These are phyloP conservation scores for Stagonosporopsis cucurbitacearum DNA, from an alignment of 2,329 filamentous ascomycete species.

Conservation along the genomic window DNA sequence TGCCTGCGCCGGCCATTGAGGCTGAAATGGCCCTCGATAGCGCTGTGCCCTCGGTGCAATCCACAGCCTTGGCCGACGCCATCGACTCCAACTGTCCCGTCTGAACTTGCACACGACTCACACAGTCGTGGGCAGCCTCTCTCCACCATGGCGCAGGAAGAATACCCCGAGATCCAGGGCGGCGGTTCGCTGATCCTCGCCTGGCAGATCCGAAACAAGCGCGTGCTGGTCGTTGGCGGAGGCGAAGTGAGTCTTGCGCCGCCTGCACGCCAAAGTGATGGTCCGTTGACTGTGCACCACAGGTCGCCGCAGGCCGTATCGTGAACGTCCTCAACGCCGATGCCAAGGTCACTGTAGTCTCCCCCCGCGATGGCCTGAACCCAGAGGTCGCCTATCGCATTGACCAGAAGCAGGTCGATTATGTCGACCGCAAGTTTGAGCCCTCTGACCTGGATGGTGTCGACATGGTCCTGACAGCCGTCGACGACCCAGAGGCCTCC, in stretches of 20 bases:
- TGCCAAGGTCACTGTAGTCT: constrained; percentile 85
- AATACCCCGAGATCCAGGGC: constrained; percentile 81
- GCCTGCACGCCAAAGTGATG: constrained; percentile 22
- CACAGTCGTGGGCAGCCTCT: constrained; percentile 24
- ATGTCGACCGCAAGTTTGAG: constrained; percentile 83
- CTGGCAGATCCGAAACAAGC: constrained; percentile 91
- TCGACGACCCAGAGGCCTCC: constrained; percentile 93
- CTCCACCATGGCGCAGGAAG: constrained; percentile 55
- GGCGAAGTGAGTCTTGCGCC: constrained; percentile 73
- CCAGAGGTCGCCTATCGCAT: constrained; percentile 87
- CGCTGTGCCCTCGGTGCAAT: constrained; percentile 10
- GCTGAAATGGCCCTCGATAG: constrained; percentile 1
- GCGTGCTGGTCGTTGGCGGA: constrained; percentile 90
- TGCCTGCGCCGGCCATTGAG: neutral
- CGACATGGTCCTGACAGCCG: constrained; percentile 89
- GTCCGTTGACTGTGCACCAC: constrained; percentile 48
- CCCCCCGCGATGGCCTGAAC: constrained; percentile 80
- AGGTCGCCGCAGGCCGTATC: constrained; percentile 96
- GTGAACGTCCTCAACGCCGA: constrained; percentile 95
- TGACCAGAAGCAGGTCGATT: constrained; percentile 73
- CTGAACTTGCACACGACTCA: constrained; percentile 33
- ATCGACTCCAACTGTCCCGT: constrained; percentile 22
- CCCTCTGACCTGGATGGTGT: constrained; percentile 81
- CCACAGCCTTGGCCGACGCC: constrained; percentile 18
- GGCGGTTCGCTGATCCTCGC: constrained; percentile 93